A percentile compares a stretch with the other conserved stretches of the same genome.
These are phyloP conservation scores for Rhinocladiella mackenziei DNA, from an alignment of 2,329 filamentous ascomycete species.

Conservation along the genomic window DNA sequence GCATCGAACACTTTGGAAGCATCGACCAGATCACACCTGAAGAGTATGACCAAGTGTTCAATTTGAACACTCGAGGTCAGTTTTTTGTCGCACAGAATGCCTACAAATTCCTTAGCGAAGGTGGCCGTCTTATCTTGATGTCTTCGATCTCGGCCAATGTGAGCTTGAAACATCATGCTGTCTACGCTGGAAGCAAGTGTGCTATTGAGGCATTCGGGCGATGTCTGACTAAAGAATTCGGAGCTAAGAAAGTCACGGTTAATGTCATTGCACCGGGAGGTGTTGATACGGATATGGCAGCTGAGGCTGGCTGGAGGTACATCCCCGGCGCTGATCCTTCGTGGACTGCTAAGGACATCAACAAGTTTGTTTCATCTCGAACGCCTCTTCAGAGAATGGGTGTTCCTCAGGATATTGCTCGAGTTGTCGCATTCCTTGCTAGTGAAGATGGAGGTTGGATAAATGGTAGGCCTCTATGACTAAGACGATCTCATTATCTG, in stretches of 20 bases:
- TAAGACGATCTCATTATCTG: no score
- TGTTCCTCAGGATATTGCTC: constrained; percentile 55
- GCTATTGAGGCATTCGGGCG: constrained; percentile 69
- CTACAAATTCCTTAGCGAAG: constrained; percentile 63
- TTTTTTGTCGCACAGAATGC: constrained; percentile 67
- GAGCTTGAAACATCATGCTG: constrained; percentile 63
- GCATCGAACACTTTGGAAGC: constrained; percentile 47
- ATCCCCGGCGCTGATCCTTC: constrained; percentile 56
- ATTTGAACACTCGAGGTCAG: constrained; percentile 59
- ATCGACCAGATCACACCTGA: constrained; percentile 62
- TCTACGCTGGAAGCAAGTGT: constrained; percentile 68
- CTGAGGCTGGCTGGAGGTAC: constrained; percentile 63
- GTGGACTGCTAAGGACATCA: constrained; percentile 60
- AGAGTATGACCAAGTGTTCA: constrained; percentile 56
- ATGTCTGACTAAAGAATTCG: constrained; percentile 66
- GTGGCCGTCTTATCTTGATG: constrained; percentile 63
- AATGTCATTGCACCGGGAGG: constrained; percentile 69
- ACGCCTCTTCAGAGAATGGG: constrained; percentile 58
- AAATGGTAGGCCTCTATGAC: no score
- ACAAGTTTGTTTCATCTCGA: constrained; percentile 43
- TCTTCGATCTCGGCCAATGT: no score
- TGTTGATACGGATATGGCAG: constrained; percentile 73
- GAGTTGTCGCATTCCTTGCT: constrained; percentile 53
- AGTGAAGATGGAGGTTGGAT: constrained; percentile 60
- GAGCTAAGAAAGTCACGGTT: constrained; percentile 62